These are phyloP conservation scores for Vanilla planifolia DNA, from an alignment of 106 monocot species.

Conservation along the genomic window DNA sequence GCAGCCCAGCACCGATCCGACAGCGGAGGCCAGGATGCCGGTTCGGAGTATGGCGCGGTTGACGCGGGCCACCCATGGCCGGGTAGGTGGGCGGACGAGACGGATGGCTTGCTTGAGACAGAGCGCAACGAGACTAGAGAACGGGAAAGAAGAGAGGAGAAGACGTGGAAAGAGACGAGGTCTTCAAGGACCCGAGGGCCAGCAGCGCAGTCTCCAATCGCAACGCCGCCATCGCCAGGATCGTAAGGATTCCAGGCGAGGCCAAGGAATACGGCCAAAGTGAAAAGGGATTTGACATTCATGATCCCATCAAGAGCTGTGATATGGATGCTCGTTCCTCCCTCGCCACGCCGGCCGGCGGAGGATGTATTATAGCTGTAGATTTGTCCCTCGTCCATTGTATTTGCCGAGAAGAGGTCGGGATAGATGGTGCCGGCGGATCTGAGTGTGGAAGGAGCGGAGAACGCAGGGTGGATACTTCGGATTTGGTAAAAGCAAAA, in stretches of 20 bases:
- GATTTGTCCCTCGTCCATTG: not conserved
- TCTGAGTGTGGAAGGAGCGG: too few relatives aligned
- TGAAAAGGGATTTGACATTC: slow-evolving; percentile 93
- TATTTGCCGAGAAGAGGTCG: not conserved
- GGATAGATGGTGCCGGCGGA: too few relatives aligned
- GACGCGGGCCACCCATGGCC: slow-evolving; percentile 18
- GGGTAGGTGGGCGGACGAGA: slow-evolving; percentile 13
- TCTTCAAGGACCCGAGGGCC: slow-evolving; percentile 27
- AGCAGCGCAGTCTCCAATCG: slow-evolving; percentile 23
- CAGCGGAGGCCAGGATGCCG: slow-evolving; percentile 51
- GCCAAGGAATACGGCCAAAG: slow-evolving; percentile 77
- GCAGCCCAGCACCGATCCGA: slow-evolving; percentile 51
- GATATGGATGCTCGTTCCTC: slow-evolving; percentile 66
- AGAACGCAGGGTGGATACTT: too few relatives aligned
- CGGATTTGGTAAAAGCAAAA: too few relatives aligned
- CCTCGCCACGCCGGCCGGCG: not conserved
- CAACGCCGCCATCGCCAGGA: slow-evolving; percentile 8
- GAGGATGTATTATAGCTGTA: not conserved
- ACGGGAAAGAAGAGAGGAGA: slow-evolving; percentile 76
- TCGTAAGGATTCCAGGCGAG: slow-evolving; percentile 67
- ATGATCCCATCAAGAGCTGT: slow-evolving; percentile 90
- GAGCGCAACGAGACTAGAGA: slow-evolving; percentile 81
- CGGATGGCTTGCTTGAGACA: slow-evolving; percentile 82
- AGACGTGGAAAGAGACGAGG: slow-evolving; percentile 74
- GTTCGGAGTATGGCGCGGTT: slow-evolving; percentile 36